Conservation (phyloP, 345 rosid genomes). For the Euclidium syriacum region DNA sequence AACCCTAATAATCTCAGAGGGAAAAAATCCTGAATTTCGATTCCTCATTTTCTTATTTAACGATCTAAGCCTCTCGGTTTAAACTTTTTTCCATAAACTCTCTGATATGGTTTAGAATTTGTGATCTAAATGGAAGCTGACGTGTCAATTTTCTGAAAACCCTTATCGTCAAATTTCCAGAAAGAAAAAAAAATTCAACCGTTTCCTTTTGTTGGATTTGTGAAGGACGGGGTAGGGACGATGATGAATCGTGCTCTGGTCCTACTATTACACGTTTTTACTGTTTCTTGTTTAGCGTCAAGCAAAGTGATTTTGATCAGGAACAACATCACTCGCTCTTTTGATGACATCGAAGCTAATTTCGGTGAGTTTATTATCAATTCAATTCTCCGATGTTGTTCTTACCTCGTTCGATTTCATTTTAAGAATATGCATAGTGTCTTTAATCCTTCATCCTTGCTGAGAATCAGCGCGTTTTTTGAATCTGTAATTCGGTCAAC, state of each 20-base stretch:
- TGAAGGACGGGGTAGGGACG: constrained; percentile 15
- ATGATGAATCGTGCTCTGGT: constrained; percentile 30
- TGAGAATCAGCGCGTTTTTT: not conserved
- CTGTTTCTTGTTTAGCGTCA: constrained; percentile 36
- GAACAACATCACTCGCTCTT: constrained; percentile 56
- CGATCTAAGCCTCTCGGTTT: constrained; percentile 11
- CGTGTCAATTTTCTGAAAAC: constrained; percentile 49
- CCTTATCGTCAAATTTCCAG: constrained; percentile 29
- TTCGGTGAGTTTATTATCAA: constrained; percentile 63
- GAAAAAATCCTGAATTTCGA: not conserved
- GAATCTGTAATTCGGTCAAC: constrained; percentile 12
- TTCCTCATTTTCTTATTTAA: not conserved
- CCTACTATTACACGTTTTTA: constrained; percentile 31
- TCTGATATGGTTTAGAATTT: constrained; percentile 21
- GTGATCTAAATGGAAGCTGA: constrained; percentile 74
- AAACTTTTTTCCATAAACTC: not conserved
- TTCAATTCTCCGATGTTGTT: not conserved
- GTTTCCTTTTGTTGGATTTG: constrained; percentile 5
- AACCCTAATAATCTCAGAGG: constrained; percentile 14
- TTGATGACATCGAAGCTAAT: constrained; percentile 76
- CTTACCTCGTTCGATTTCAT: not conserved
- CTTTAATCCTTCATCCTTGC: not conserved
- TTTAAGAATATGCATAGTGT: no score
- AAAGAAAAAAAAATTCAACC: not conserved
- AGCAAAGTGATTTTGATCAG: constrained; percentile 62